A percentile compares a stretch with the other conserved stretches of the same genome.
phyloP scores from a whole-genome alignment of 208 protist species.

The Trypanosoma mega region DNA sequence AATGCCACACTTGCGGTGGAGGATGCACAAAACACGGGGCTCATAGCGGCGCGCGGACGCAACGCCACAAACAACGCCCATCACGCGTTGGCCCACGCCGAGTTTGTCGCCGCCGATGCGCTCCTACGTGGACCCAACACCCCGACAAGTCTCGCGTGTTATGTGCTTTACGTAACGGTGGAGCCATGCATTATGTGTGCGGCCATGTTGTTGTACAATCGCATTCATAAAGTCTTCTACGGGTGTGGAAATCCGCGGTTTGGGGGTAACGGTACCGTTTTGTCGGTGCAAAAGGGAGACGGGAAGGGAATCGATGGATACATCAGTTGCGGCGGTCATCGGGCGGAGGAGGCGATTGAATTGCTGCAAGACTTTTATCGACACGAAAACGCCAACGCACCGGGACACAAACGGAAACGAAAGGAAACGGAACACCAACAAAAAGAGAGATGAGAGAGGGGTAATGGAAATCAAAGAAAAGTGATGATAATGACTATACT shows the following conservation, averaged over 20 bases:
- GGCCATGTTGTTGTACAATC: conserved; percentile 76
- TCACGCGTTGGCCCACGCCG: conserved; percentile 90
- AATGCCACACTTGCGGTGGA: conserved; percentile 1
- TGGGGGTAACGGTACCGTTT: conserved; percentile 93
- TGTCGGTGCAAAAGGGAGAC: conserved; percentile 50
- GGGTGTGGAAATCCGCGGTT: conserved; percentile 94
- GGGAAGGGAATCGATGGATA: conserved; percentile 30
- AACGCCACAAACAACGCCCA: conserved; percentile 90
- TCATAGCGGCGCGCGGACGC: conserved; percentile 40
- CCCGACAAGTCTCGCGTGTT: conserved; percentile 41
- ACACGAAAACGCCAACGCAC: conserved; percentile 76
- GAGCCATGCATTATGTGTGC: conserved; percentile 97
- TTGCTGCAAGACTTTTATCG: conserved; percentile 85
- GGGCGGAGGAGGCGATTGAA: conserved; percentile 51
- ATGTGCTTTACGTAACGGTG: conserved; percentile 92
- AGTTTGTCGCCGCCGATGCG: conserved; percentile 77
- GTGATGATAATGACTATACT: too few relatives aligned
- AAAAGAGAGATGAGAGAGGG: too few relatives aligned
- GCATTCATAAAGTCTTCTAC: conserved; percentile 83
- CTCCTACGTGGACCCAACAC: conserved; percentile 18
- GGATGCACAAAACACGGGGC: not conserved
- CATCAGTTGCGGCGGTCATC: conserved; percentile 63
- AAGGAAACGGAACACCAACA: too few relatives aligned
- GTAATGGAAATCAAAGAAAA: too few relatives aligned
- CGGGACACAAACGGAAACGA: conserved; percentile 60